Percentiles rank a stretch among this genome's conserved stretches.
phyloP scores from a whole-genome alignment of 495 filamentous ascomycete species.

The Hypoxylon lienhwacheense region DNA sequence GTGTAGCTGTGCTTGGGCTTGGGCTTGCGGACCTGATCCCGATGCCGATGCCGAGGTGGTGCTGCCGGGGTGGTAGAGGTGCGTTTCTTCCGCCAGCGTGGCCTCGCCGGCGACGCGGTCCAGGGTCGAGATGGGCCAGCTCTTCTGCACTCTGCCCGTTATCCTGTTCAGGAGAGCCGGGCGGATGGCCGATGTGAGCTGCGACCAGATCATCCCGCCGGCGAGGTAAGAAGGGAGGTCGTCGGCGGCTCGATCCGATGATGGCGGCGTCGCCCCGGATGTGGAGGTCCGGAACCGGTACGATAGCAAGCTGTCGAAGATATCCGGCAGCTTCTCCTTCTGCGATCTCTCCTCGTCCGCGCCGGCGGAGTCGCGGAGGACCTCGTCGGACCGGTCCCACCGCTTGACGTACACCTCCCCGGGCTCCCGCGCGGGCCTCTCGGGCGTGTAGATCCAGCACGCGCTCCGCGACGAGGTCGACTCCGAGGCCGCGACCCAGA shows the following conservation, averaged over 20 bases:
- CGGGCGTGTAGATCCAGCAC: slow-evolving; percentile 58
- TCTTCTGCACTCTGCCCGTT: slow-evolving; percentile 44
- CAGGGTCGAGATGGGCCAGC: slow-evolving; percentile 57
- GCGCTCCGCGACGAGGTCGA: slow-evolving; percentile 54
- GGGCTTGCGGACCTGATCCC: too few relatives aligned
- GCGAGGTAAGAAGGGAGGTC: slow-evolving; percentile 17
- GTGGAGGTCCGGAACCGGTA: slow-evolving; percentile 37
- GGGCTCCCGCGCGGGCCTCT: slow-evolving; percentile 10
- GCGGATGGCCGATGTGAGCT: slow-evolving; percentile 56
- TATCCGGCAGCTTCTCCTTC: slow-evolving; percentile 39
- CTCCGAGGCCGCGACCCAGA: slow-evolving; percentile 58
- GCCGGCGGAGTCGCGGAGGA: slow-evolving; percentile 45
- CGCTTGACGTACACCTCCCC: slow-evolving; percentile 56
- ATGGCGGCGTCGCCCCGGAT: slow-evolving; percentile 9
- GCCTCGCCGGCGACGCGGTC: slow-evolving; percentile 40
- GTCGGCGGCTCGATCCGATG: slow-evolving; percentile 9
- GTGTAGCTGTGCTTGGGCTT: slow-evolving; percentile 42
- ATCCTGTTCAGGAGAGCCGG: slow-evolving; percentile 50
- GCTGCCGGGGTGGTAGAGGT: slow-evolving; percentile 44
- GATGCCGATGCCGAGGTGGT: too few relatives aligned
- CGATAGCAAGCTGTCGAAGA: slow-evolving; percentile 43
- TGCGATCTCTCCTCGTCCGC: slow-evolving; percentile 43
- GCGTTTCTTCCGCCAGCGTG: slow-evolving; percentile 43
- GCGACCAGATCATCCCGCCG: slow-evolving; percentile 40
- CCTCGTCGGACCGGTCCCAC: slow-evolving; percentile 61